Conservation (phyloP, 129 eudicot species). For the Silybum marianum region DNA sequence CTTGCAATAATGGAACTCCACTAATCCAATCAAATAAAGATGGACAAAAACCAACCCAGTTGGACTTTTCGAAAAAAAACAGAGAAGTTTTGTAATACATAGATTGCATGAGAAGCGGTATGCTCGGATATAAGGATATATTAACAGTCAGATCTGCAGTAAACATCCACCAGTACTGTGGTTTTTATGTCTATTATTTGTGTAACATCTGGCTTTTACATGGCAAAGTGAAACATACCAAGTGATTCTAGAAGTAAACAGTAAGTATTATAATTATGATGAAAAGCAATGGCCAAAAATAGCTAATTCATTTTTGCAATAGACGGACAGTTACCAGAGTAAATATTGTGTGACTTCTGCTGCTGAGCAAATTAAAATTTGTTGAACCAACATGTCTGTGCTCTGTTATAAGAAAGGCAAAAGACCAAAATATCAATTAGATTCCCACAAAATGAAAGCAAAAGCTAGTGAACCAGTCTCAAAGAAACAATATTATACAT, state of each 20-base stretch:
- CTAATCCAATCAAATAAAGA: neutral
- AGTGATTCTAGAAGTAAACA: constrained; percentile 13
- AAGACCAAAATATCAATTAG: constrained; percentile 11
- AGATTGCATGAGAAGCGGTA: constrained; percentile 8
- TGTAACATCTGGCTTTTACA: constrained; percentile 3
- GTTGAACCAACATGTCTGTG: constrained; percentile 99
- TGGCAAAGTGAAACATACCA: constrained; percentile 11
- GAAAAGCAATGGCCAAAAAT: constrained; percentile 11
- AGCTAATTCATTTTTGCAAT: constrained; percentile 21
- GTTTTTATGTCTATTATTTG: constrained; percentile 6
- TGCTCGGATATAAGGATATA: neutral
- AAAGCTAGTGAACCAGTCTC: constrained; percentile 10
- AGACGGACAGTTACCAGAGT: constrained; percentile 67
- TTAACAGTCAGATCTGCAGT: constrained; percentile 7
- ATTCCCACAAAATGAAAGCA: constrained; percentile 17
- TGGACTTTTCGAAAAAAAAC: neutral
- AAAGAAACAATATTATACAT: constrained; percentile 21
- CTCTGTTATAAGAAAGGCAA: constrained; percentile 52
- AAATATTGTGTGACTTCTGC: constrained; percentile 98
- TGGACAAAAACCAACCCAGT: neutral
- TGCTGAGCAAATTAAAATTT: constrained; percentile 87
- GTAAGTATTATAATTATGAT: neutral
- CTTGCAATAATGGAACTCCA: neutral
- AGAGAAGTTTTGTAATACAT: neutral
- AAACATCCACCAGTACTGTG: neutral